These are phyloP conservation scores for Chernovozyma sophiae-reginae DNA, from an alignment of 1,139 yeast genomes.

Conservation along the genomic window DNA sequence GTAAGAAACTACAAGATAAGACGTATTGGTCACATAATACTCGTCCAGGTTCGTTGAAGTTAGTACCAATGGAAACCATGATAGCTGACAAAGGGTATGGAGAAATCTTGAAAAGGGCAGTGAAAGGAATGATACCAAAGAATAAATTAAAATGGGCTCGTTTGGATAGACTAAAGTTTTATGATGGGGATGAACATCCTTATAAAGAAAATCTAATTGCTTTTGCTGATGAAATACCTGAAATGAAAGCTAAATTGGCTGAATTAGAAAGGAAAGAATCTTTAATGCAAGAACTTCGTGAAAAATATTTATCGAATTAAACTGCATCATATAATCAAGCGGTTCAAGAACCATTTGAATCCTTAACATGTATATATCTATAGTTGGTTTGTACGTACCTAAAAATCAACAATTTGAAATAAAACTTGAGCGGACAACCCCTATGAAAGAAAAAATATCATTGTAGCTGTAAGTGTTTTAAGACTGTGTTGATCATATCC, in stretches of 20 bases:
- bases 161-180: constrained; percentile 77
- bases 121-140: constrained; percentile 93
- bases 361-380: constrained; percentile 13
- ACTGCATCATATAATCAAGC: too few relatives aligned
- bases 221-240: constrained; percentile 74
- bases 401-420: background rate
- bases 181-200: constrained; percentile 87
- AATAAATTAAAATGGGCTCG: constrained; percentile 77
- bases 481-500: too few relatives aligned
- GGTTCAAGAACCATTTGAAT: too few relatives aligned
- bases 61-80: constrained; percentile 76
- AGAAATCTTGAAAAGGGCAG: constrained; percentile 80
- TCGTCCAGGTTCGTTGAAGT: constrained; percentile 85
- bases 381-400: constrained; percentile 7
- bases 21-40: constrained; percentile 89
- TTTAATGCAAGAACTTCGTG: constrained; percentile 30
- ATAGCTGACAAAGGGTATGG: constrained; percentile 79
- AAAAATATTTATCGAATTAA: constrained; percentile 28
- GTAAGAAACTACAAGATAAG: constrained; percentile 77
- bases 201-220: constrained; percentile 80
- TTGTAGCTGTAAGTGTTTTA: too few relatives aligned
- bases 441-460: too few relatives aligned
- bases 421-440: too few relatives aligned
- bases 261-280: constrained; percentile 37
- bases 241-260: constrained; percentile 39